Evolutionary conservation across 2,329 filamentous ascomycete species (phyloP), one percentile per base, ranked within the genome.

Genomic region (Penicillium italicum): DNA sequence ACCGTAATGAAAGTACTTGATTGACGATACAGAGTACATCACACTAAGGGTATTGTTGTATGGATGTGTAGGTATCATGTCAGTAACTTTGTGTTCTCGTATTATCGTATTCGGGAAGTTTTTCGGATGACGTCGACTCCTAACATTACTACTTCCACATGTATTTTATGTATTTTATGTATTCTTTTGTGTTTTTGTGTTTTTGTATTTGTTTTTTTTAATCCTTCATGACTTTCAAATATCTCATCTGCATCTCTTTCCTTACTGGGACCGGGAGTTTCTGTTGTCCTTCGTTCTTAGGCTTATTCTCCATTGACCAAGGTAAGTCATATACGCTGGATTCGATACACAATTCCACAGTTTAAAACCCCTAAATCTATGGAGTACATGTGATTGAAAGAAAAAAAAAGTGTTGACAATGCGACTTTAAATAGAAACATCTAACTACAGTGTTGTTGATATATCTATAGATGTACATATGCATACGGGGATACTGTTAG

Each of bases 121-220:
- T 18, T 26, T 38, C n/a, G 33, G 14, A 38, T 52, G 50, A 52
- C 50, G 50, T 48, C 22, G 45, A 28, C 33, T n/a, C n/a, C n/a
- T n/a, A n/a, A n/a, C n/a, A n/a, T n/a, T n/a, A n/a, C n/a, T n/a
- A n/a, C n/a, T n/a, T n/a, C n/a, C n/a, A n/a, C n/a, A n/a, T n/a
- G n/a, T n/a, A n/a, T n/a, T n/a, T n/a, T n/a, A 24, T 24, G 24
- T 24, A 24, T 24, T 24, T 24, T 24, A 24, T 24, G n/a, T 24
- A 24, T 24, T 24, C 3, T 24, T 24, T 3, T 24, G 1, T 30
- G 8, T 31, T 12, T 31, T 9, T 9, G 26, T 28, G 8, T 28
- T 28, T 28, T 28, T 8, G 26, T 28, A 24, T 3, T 24, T 5
- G 26, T 28, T 28, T 28, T 28, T 6, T n/a, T 12, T 20, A 2